Evolutionary conservation across 2,329 filamentous ascomycete genomes (phyloP).

Genomic region (Neopestalotiopsis rosae): DNA sequence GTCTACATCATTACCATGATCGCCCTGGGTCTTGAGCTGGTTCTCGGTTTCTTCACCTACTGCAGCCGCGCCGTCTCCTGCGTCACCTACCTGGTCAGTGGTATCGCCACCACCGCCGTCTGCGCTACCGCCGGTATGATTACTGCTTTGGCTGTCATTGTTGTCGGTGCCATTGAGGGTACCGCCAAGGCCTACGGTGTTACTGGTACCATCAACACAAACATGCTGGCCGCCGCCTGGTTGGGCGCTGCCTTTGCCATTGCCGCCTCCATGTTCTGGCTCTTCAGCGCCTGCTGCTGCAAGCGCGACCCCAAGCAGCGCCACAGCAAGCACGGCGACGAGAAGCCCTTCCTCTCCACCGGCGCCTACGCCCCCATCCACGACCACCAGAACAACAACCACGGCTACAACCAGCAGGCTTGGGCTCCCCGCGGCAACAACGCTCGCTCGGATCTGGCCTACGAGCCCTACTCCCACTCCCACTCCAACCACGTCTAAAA

Average conservation of each 20-base stretch:
- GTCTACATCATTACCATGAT: constrained; percentile 78
- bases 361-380: constrained; percentile 52
- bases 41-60: constrained; percentile 82
- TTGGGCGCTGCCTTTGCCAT: constrained; percentile 79
- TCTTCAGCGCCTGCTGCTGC: constrained; percentile 92
- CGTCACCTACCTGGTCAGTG: constrained; percentile 77
- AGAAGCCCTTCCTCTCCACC: constrained; percentile 58
- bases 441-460: constrained; percentile 57
- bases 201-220: constrained; percentile 66
- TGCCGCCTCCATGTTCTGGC: constrained; percentile 84
- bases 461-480: constrained; percentile 60
- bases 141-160: constrained; percentile 73
- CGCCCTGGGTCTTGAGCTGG: constrained; percentile 71
- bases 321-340: constrained; percentile 44
- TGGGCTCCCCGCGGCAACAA: constrained; percentile 48
- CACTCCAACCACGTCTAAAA: constrained; percentile 14
- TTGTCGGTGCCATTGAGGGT: constrained; percentile 71
- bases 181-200: constrained; percentile 76
- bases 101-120: constrained; percentile 59
- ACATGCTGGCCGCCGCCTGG: constrained; percentile 78
- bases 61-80: constrained; percentile 84
- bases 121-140: constrained; percentile 73
- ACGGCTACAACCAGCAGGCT: constrained; percentile 35
- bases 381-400: constrained; percentile 38
- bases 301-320: constrained; percentile 57